Conservation (phyloP, 2,329 filamentous ascomycete species). For the Fusarium sp. region DNA sequence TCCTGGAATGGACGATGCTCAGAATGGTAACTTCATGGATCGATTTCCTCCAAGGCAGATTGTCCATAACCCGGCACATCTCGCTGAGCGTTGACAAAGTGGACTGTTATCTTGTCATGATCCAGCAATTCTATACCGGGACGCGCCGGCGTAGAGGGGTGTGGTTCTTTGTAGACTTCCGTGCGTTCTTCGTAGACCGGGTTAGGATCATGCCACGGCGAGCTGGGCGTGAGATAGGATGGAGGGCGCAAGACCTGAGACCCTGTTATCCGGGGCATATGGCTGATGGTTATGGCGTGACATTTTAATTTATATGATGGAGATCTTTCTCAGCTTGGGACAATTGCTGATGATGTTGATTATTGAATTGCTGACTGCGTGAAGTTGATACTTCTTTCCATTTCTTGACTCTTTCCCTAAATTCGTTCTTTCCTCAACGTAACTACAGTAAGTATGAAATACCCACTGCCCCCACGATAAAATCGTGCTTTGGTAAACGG, state of each 20-base stretch:
- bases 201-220: slow-evolving; percentile 47
- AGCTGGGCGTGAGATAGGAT: slow-evolving; percentile 28
- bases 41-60: slow-evolving; percentile 27
- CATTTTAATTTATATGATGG: slow-evolving; percentile 19
- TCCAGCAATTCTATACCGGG: slow-evolving; percentile 43
- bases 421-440: neutral
- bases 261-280: slow-evolving; percentile 15
- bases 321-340: slow-evolving; percentile 23
- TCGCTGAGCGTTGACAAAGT: slow-evolving; percentile 39
- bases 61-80: slow-evolving; percentile 27
- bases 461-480: slow-evolving; percentile 22
- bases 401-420: neutral
- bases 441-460: neutral
- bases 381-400: neutral
- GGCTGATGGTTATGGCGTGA: slow-evolving; percentile 29
- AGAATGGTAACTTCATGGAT: slow-evolving; percentile 26
- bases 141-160: slow-evolving; percentile 43
- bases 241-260: slow-evolving; percentile 21
- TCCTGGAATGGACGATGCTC: slow-evolving; percentile 8
- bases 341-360: neutral
- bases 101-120: slow-evolving; percentile 47
- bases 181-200: slow-evolving; percentile 36
- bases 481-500: slow-evolving; percentile 23
- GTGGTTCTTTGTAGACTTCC: slow-evolving; percentile 31
- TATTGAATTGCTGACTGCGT: neutral